A percentile compares a stretch with the other conserved stretches of the same genome.
These are phyloP conservation scores for Oryza meridionalis DNA, from an alignment of 176 grass and related monocot genomes.

Conservation along the genomic window DNA sequence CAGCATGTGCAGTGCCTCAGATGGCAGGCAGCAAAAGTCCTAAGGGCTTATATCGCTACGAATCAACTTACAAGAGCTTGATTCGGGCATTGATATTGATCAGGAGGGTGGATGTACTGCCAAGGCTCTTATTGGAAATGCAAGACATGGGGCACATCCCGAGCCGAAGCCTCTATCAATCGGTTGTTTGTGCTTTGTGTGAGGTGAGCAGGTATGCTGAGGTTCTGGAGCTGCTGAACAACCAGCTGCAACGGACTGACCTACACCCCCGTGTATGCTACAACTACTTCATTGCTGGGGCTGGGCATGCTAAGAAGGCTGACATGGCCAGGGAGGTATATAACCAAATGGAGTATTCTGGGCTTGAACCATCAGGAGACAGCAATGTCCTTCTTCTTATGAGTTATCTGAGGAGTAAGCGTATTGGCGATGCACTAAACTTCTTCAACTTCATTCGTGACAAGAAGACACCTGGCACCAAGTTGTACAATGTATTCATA, in stretches of 20 bases:
- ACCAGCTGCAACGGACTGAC: conserved; percentile 65
- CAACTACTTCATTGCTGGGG: conserved; percentile 83
- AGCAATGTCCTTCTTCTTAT: conserved; percentile 73
- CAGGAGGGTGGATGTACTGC: conserved; percentile 65
- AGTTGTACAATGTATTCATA: conserved; percentile 90
- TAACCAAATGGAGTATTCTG: conserved; percentile 68
- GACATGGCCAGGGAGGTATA: conserved; percentile 78
- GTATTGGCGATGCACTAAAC: conserved; percentile 67
- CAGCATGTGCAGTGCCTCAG: conserved; percentile 59
- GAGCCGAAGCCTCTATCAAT: conserved; percentile 63
- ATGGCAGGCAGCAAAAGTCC: conserved; percentile 50
- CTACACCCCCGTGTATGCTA: conserved; percentile 66
- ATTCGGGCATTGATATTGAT: conserved; percentile 72
- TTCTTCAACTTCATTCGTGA: conserved; percentile 68
- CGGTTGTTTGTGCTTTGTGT: conserved; percentile 70
- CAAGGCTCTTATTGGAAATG: conserved; percentile 87
- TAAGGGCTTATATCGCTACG: conserved; percentile 57
- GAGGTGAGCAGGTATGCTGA: conserved; percentile 65
- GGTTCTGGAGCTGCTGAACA: conserved; percentile 65
- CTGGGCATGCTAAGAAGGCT: conserved; percentile 69
- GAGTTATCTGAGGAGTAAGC: conserved; percentile 84
- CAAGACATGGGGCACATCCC: conserved; percentile 86
- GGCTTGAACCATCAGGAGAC: conserved; percentile 59
- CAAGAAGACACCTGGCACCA: conserved; percentile 59
- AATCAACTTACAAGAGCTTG: conserved; percentile 81